Conservation (phyloP, 2,329 filamentous ascomycete species). For the Biscogniauxia sp. region DNA sequence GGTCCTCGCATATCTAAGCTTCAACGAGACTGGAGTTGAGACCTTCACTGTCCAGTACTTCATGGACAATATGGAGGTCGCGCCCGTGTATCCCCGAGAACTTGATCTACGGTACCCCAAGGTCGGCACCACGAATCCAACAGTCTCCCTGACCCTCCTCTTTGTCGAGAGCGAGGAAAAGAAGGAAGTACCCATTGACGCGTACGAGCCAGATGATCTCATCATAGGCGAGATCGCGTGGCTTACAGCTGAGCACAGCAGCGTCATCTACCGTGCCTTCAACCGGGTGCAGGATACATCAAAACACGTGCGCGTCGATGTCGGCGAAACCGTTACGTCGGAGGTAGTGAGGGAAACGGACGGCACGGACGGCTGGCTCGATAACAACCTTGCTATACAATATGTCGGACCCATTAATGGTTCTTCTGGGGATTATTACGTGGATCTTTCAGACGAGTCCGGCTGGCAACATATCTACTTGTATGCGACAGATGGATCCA, state of each 20-base stretch:
- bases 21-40: slow-evolving; percentile 64
- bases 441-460: slow-evolving; percentile 64
- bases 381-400: slow-evolving; percentile 54
- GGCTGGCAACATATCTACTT: slow-evolving; percentile 67
- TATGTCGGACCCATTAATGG: slow-evolving; percentile 50
- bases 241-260: slow-evolving; percentile 61
- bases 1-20: slow-evolving; percentile 53
- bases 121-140: slow-evolving; percentile 66
- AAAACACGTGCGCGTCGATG: slow-evolving; percentile 59
- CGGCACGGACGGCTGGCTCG: slow-evolving; percentile 60
- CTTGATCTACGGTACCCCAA: slow-evolving; percentile 67
- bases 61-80: slow-evolving; percentile 55
- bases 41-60: slow-evolving; percentile 67
- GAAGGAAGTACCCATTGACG: slow-evolving; percentile 49
- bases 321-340: slow-evolving; percentile 41
- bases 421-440: slow-evolving; percentile 50
- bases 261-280: slow-evolving; percentile 62
- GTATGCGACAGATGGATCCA: slow-evolving; percentile 54
- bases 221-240: slow-evolving; percentile 68
- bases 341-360: slow-evolving; percentile 54
- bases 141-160: slow-evolving; percentile 57
- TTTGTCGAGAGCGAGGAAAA: slow-evolving; percentile 47
- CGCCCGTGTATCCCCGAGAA: slow-evolving; percentile 60
- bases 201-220: slow-evolving; percentile 58
- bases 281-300: slow-evolving; percentile 67